A percentile compares a stretch with the other conserved stretches of the same genome.
Evolutionary conservation across 257 asterid genomes (phyloP).

Genomic region (Ilex asprella): DNA sequence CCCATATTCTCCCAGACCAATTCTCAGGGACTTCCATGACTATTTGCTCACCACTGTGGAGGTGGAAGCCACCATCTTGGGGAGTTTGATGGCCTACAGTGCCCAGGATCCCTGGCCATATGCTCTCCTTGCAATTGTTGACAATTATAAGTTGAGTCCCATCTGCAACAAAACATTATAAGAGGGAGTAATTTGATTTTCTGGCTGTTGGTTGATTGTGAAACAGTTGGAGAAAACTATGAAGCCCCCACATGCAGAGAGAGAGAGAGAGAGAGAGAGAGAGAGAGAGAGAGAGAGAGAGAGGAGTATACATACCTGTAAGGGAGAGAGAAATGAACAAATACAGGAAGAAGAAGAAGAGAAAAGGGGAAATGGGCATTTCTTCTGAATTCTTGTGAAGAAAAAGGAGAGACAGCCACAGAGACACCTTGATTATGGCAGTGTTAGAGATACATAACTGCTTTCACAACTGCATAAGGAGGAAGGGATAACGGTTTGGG

Average conservation of each 20-base stretch:
- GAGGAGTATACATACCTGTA: no score
- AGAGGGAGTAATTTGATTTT: no score
- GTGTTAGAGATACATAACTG: no score
- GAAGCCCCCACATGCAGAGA: no score
- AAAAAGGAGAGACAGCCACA: no score
- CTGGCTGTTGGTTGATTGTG: no score
- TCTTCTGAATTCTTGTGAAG: background rate
- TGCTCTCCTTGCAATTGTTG: constrained; percentile 59
- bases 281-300: no score
- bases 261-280: no score
- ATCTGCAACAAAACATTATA: constrained; percentile 32
- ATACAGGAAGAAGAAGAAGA: background rate
- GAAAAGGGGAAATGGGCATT: background rate
- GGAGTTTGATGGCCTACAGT: constrained; percentile 47
- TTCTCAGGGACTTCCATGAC: constrained; percentile 38
- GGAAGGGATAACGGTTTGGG: background rate
- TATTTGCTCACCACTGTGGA: constrained; percentile 32
- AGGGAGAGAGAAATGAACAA: background rate
- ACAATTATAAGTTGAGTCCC: constrained; percentile 46
- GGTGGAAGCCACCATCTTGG: constrained; percentile 56
- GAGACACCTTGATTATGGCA: background rate
- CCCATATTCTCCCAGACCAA: constrained; percentile 93
- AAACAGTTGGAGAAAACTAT: no score
- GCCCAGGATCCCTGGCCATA: constrained; percentile 81
- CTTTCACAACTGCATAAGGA: background rate